Conservation (phyloP, 352 stramenopile species). For the Thalassiosira pacifica region DNA sequence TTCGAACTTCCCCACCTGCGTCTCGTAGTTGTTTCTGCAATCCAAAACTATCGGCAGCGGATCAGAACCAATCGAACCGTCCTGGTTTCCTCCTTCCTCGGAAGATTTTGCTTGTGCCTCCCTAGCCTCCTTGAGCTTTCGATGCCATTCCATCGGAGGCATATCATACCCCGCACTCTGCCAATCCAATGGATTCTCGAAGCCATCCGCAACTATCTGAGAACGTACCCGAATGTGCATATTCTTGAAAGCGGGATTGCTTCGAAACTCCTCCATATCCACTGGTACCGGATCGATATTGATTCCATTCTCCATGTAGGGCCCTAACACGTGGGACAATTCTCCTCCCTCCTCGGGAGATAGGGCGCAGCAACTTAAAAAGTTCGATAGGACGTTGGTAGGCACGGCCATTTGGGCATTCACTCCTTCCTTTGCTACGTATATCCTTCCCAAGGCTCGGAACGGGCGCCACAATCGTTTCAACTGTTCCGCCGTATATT, state of each 20-base stretch:
- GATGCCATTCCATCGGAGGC: slow-evolving; percentile 89
- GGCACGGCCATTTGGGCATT: slow-evolving; percentile 96
- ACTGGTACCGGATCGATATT: slow-evolving; percentile 85
- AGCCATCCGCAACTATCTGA: slow-evolving; percentile 92
- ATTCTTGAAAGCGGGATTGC: slow-evolving; percentile 86
- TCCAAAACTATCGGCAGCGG: slow-evolving; percentile 86
- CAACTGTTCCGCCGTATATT: slow-evolving; percentile 75
- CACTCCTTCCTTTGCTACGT: slow-evolving; percentile 93
- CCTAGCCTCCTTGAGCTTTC: slow-evolving; percentile 77
- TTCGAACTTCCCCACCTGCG: slow-evolving; percentile 89
- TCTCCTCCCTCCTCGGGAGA: slow-evolving; percentile 66
- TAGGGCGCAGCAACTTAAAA: slow-evolving; percentile 83
- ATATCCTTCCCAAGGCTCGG: slow-evolving; percentile 86
- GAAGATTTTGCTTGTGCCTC: slow-evolving; percentile 35
- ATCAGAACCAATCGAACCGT: neutral
- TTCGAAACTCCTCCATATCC: slow-evolving; percentile 71
- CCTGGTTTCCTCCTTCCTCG: slow-evolving; percentile 66
- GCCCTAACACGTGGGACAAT: slow-evolving; percentile 67
- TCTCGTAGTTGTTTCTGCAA: slow-evolving; percentile 90
- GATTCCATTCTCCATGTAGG: slow-evolving; percentile 87
- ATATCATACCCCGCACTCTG: slow-evolving; percentile 85
- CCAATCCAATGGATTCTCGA: slow-evolving; percentile 84
- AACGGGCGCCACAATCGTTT: slow-evolving; percentile 80
- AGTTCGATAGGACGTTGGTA: slow-evolving; percentile 86
- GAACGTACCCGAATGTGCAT: slow-evolving; percentile 91